Evolutionary conservation across 768 basidiomycete species (phyloP).

Genomic region (Mycena alexandri): DNA sequence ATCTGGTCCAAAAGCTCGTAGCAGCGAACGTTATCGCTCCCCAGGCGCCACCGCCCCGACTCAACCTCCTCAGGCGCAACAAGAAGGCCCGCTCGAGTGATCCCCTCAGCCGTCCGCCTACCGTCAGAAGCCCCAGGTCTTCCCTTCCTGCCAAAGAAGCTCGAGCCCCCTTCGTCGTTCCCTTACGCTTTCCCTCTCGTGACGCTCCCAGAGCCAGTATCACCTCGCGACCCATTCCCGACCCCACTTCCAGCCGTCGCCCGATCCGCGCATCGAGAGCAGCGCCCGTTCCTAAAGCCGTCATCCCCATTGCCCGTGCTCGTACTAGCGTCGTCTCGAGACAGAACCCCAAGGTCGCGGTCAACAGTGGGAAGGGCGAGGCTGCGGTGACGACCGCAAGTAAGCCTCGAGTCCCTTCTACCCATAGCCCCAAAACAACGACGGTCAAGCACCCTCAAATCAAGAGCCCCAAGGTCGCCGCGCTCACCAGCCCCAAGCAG

Average conservation of each 20-base stretch:
- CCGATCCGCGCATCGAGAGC: background rate
- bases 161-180: background rate
- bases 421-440: too few species aligned
- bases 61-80: background rate
- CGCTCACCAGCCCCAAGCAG: background rate
- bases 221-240: background rate
- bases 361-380: background rate
- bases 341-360: too few species aligned
- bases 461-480: too few species aligned
- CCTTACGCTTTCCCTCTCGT: background rate
- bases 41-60: background rate
- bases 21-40: background rate
- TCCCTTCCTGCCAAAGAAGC: background rate
- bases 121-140: background rate
- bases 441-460: too few species aligned
- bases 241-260: background rate
- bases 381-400: too few species aligned
- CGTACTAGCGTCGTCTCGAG: too few species aligned
- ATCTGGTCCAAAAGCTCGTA: background rate
- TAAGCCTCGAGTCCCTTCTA: too few species aligned
- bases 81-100: background rate
- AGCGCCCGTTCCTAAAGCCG: background rate
- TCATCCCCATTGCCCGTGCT: too few species aligned
- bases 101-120: background rate
- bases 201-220: background rate